Evolutionary conservation across 805 yeast genomes (phyloP), one percentile per base, ranked within the genome.

Genomic region (Danielia oregonensis): DNA sequence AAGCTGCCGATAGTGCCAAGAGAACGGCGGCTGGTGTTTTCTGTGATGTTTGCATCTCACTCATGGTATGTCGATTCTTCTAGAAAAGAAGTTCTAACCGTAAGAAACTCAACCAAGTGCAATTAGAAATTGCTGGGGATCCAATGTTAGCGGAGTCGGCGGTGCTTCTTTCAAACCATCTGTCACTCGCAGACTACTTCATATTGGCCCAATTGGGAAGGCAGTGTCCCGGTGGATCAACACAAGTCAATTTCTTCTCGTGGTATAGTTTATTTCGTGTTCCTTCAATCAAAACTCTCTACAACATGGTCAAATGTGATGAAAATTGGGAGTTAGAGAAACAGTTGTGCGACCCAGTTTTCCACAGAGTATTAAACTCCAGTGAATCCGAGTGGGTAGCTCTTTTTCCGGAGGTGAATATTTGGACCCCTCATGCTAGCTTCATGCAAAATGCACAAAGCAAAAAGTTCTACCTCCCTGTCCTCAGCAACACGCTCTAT

Each of bases 401-500:
- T 0, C 43, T 85, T 6, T 88, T 88, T 45, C 97, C 97, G 0
- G 97, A 89, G 57, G 96, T 85, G 4, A 84, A 83, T 49, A 74
- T 83, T 6, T 73, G 76, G 55, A 74, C 79, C 0, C 63, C 71
- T 8, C 71, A 71, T 24, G 68, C 68, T 29, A 54, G 63, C 29
- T 43, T 55, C 48, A 33, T 72, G 26, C 94, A 87, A 41, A 63
- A 69, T 25, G 66, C 70, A 19, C 68, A 78, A 40, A 69, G 80
- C 30, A 72, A 71, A 26, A 69, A 71, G 37, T 77, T 71, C 48
- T 82, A 71, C 36, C 63, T 83, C n/a, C 86, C 91, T 0, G 59
- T 55, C 11, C 68, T 83, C 13, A 56, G 72, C 8, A 69, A 84
- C 42, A 59, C 86, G 5, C 59, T 89, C 17, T 88, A 88, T 49